Evolutionary conservation across 257 asterid species (phyloP).

Genomic region (Echium plantagineum): DNA sequence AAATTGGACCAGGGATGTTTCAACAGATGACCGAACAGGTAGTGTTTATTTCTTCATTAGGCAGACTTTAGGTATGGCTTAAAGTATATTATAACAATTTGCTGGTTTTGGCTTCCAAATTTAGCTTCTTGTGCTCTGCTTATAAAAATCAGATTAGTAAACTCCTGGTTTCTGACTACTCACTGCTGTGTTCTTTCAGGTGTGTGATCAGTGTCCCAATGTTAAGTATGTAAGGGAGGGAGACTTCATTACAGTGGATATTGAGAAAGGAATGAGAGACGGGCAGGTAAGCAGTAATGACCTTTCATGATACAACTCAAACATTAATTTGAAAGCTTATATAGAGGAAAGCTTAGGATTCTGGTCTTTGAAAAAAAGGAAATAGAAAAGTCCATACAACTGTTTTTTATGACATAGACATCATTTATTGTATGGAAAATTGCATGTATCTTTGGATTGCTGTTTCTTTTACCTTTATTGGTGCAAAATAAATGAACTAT

Average conservation of each 20-base stretch:
- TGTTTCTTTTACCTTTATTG: too few relatives aligned
- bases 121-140: not conserved
- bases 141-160: not conserved
- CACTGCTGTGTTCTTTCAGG: slow-evolving; percentile 34
- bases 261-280: slow-evolving; percentile 98
- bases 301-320: not conserved
- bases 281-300: slow-evolving; percentile 57
- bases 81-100: not conserved
- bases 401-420: not conserved
- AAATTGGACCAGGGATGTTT: slow-evolving; percentile 99
- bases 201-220: slow-evolving; percentile 90
- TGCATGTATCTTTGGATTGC: too few relatives aligned
- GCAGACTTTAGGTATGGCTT: not conserved
- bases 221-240: slow-evolving; percentile 95
- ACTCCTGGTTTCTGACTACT: not conserved
- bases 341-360: not conserved
- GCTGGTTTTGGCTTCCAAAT: not conserved
- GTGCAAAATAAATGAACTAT: not conserved
- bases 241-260: slow-evolving; percentile 80
- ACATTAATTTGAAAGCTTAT: not conserved
- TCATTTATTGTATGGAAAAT: too few relatives aligned
- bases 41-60: slow-evolving; percentile 1
- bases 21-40: slow-evolving; percentile 99
- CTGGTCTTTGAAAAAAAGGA: not conserved
- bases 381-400: not conserved